Evolutionary conservation across 2,329 filamentous ascomycete genomes (phyloP).

Genomic region (Curvularia lunata): DNA sequence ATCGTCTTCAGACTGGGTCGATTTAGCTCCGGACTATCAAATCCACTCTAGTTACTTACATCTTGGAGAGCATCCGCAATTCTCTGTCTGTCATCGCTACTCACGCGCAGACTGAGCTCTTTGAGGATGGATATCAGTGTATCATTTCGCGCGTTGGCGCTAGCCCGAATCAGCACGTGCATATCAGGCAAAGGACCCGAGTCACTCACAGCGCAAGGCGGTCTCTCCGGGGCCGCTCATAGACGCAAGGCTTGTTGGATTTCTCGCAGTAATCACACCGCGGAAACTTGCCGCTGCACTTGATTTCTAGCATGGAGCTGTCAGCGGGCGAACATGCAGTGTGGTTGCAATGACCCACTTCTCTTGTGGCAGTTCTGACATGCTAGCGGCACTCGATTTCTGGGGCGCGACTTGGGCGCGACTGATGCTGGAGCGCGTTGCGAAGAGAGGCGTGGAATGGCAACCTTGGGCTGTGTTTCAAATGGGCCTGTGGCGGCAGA

Average conservation of each 20-base stretch:
- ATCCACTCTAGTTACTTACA: slow-evolving; percentile 4
- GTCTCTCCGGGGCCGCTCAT: slow-evolving; percentile 39
- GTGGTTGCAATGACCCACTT: slow-evolving; percentile 15
- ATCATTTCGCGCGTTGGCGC: slow-evolving; percentile 24
- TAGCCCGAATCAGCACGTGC: slow-evolving; percentile 10
- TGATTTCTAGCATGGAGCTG: slow-evolving; percentile 34
- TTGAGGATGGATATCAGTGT: slow-evolving; percentile 20
- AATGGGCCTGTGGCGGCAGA: neutral
- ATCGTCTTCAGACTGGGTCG: slow-evolving; percentile 10
- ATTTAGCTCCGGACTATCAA: slow-evolving; percentile 1
- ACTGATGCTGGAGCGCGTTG: slow-evolving; percentile 11
- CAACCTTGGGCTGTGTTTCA: slow-evolving; percentile 13
- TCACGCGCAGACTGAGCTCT: slow-evolving; percentile 24
- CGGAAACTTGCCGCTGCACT: slow-evolving; percentile 43
- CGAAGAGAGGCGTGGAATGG: slow-evolving; percentile 14
- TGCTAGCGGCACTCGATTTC: slow-evolving; percentile 17
- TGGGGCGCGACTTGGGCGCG: slow-evolving; percentile 11
- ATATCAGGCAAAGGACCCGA: neutral
- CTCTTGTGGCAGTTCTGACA: slow-evolving; percentile 25
- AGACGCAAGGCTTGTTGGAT: slow-evolving; percentile 34
- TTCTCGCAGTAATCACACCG: slow-evolving; percentile 40
- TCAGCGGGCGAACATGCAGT: neutral
- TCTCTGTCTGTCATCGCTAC: slow-evolving; percentile 15
- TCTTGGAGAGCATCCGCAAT: slow-evolving; percentile 21
- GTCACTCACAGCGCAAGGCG: slow-evolving; percentile 32